phyloP scores from a whole-genome alignment of 495 filamentous ascomycete species.

The Apiosordaria backusii region DNA sequence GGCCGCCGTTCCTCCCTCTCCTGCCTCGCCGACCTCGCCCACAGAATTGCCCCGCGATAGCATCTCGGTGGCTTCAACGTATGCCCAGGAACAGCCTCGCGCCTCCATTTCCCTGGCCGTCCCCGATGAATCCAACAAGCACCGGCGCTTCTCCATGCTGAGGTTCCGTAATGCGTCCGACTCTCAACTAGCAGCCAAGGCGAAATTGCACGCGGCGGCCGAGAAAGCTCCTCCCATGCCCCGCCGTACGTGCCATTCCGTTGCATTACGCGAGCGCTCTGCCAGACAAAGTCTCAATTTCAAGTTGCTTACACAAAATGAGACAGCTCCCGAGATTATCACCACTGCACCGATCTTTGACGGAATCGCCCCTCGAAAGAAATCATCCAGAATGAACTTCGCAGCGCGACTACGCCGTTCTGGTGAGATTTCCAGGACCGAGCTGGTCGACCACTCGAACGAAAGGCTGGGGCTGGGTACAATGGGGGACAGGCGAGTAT shows the following conservation, averaged over 20 bases:
- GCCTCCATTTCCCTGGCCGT: slow-evolving; percentile 37
- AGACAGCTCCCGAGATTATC: slow-evolving; percentile 80
- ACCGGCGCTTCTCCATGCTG: slow-evolving; percentile 82
- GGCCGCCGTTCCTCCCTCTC: slow-evolving; percentile 13
- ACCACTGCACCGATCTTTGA: slow-evolving; percentile 85
- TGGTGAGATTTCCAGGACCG: slow-evolving; percentile 39
- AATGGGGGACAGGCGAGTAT: slow-evolving; percentile 41
- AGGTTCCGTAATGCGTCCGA: slow-evolving; percentile 92
- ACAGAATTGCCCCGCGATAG: slow-evolving; percentile 19
- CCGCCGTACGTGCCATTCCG: slow-evolving; percentile 53
- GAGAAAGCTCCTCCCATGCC: slow-evolving; percentile 66
- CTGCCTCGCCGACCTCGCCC: slow-evolving; percentile 12
- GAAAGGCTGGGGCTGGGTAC: slow-evolving; percentile 14
- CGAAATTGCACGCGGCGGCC: slow-evolving; percentile 64
- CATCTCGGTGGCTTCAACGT: slow-evolving; percentile 23
- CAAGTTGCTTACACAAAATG: slow-evolving; percentile 21
- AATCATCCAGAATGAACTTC: slow-evolving; percentile 49
- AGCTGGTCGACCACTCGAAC: slow-evolving; percentile 29
- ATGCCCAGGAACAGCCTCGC: slow-evolving; percentile 28
- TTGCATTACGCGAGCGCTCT: slow-evolving; percentile 14
- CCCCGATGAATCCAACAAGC: slow-evolving; percentile 48
- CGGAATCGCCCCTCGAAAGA: slow-evolving; percentile 45
- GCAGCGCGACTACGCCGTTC: slow-evolving; percentile 43
- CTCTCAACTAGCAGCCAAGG: slow-evolving; percentile 76
- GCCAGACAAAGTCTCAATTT: slow-evolving; percentile 8